phyloP scores from a whole-genome alignment of 2,329 filamentous ascomycete genomes.

The Cadophora malorum region DNA sequence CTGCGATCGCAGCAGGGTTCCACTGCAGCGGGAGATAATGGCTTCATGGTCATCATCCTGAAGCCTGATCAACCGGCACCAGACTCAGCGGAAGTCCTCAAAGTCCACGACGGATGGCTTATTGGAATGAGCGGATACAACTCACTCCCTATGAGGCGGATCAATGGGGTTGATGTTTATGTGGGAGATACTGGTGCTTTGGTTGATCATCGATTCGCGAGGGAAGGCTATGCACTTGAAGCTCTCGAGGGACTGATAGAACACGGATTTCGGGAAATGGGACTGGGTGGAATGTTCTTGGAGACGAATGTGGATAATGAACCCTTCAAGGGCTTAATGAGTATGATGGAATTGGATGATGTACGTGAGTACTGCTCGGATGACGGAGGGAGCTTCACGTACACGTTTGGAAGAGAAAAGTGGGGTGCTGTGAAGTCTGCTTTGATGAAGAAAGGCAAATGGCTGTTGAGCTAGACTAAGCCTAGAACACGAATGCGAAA shows the following conservation, averaged over 20 bases:
- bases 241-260: neutral
- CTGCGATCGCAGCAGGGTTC: neutral
- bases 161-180: neutral
- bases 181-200: neutral
- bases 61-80: neutral
- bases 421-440: neutral
- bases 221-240: neutral
- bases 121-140: neutral
- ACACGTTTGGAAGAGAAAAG: neutral
- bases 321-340: neutral
- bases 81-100: neutral
- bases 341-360: neutral
- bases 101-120: neutral
- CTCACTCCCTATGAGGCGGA: neutral
- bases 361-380: neutral
- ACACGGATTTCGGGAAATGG: neutral
- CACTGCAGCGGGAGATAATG: neutral
- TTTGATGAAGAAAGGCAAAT: neutral
- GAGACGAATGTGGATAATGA: neutral
- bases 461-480: neutral
- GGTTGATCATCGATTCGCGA: neutral
- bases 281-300: neutral
- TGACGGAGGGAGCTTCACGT: neutral
- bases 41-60: neutral
- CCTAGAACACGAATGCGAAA: neutral